phyloP scores from a whole-genome alignment of 805 yeast species.

The Starmerella vitae region DNA sequence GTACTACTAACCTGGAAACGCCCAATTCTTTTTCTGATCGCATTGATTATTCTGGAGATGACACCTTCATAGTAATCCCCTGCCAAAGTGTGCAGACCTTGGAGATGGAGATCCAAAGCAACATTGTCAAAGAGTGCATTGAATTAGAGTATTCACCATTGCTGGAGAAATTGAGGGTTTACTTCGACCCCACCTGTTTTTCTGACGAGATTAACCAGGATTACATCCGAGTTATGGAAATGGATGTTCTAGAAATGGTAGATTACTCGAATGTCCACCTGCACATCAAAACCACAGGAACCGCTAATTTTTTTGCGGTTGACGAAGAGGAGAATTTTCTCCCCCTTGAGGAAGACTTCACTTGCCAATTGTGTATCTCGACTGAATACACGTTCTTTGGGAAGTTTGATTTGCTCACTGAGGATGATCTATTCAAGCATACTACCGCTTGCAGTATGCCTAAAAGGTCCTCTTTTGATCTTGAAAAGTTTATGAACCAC shows the following conservation, averaged over 20 bases:
- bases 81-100: not conserved
- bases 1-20: not conserved
- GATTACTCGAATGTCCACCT: not conserved
- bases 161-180: not conserved
- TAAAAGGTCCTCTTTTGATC: not conserved
- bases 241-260: not conserved
- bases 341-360: not conserved
- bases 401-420: not conserved
- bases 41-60: not conserved
- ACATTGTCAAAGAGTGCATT: not conserved
- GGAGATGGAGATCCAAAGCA: not conserved
- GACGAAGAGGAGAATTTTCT: not conserved
- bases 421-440: not conserved
- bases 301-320: not conserved
- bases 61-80: not conserved
- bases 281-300: not conserved
- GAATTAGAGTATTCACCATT: not conserved
- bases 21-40: not conserved
- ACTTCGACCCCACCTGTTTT: not conserved
- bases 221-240: not conserved
- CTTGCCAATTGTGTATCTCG: not conserved
- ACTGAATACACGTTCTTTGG: not conserved
- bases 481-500: not conserved
- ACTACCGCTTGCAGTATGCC: not conserved
- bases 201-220: not conserved